phyloP scores from a whole-genome alignment of 2,329 filamentous ascomycete species.

The Arthroderma sp. region DNA sequence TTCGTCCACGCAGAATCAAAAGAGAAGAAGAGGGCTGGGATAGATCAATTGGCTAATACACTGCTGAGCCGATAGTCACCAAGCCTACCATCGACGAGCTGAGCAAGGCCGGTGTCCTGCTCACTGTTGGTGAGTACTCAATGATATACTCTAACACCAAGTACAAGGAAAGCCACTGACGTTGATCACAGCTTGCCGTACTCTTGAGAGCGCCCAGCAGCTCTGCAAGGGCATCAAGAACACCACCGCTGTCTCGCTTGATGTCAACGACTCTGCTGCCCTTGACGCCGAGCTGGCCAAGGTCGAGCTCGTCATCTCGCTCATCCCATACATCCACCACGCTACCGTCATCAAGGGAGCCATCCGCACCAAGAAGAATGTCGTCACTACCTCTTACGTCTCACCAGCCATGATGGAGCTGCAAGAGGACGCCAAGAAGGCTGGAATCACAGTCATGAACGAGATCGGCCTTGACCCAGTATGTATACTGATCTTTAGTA shows the following conservation, averaged over 20 bases:
- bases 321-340: constrained; percentile 91
- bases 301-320: constrained; percentile 63
- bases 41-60: constrained; percentile 1
- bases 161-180: background rate
- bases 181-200: constrained; percentile 58
- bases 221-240: constrained; percentile 61
- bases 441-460: constrained; percentile 95
- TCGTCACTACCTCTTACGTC: constrained; percentile 90
- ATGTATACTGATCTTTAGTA: constrained; percentile 9
- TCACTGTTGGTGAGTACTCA: constrained; percentile 55
- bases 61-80: constrained; percentile 35
- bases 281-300: constrained; percentile 71
- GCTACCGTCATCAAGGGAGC: constrained; percentile 83
- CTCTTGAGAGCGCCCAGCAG: constrained; percentile 61
- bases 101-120: constrained; percentile 46
- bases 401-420: constrained; percentile 87
- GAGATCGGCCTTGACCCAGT: constrained; percentile 61
- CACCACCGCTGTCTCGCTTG: constrained; percentile 65
- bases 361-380: constrained; percentile 87
- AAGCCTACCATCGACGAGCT: constrained; percentile 54
- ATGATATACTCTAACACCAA: too few species aligned
- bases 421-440: constrained; percentile 68
- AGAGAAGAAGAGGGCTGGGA: background rate
- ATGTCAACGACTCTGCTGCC: constrained; percentile 63
- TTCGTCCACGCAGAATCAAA: constrained; percentile 5